Percentiles rank a stretch among this genome's conserved stretches.
These are phyloP conservation scores for Ophiognomonia clavigignenti-juglandacearum DNA, from an alignment of 2,329 filamentous ascomycete species.

Conservation along the genomic window DNA sequence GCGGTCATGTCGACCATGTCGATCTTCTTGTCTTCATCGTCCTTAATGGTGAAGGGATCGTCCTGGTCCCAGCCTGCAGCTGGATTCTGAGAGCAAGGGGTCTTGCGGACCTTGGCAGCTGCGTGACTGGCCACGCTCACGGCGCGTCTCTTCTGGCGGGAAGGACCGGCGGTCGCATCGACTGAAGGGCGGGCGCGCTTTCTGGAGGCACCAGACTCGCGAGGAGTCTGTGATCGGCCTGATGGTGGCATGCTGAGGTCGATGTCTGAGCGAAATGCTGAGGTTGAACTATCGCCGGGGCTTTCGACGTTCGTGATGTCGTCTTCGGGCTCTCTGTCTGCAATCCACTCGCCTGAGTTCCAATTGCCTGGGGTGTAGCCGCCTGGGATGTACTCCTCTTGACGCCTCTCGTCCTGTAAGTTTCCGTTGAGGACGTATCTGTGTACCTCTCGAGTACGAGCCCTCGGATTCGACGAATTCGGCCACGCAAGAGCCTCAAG, in stretches of 20 bases:
- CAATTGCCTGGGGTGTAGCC: too few species aligned
- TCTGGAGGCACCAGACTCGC: constrained; percentile 12
- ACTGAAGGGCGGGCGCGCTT: constrained; percentile 15
- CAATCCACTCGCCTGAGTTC: too few species aligned
- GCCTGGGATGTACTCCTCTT: too few species aligned
- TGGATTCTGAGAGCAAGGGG: background rate
- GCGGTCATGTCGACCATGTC: constrained; percentile 38
- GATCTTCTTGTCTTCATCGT: constrained; percentile 20
- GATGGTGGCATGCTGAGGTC: constrained; percentile 10
- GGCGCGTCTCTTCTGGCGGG: constrained; percentile 5
- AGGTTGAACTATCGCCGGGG: too few species aligned
- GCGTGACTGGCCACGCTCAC: background rate
- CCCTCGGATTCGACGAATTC: too few species aligned
- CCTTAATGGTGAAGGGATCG: constrained; percentile 23
- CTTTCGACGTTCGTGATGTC: too few species aligned
- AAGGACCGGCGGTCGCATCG: constrained; percentile 8
- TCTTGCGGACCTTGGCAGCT: background rate
- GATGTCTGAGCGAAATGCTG: background rate
- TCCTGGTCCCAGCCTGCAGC: constrained; percentile 5
- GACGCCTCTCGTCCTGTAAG: too few species aligned
- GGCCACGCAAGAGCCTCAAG: too few species aligned
- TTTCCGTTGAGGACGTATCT: too few species aligned
- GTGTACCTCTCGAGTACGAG: too few species aligned
- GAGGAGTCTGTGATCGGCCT: too few species aligned
- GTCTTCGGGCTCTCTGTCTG: too few species aligned